These are phyloP conservation scores for Fusarium sp. DNA, from an alignment of 2,329 filamentous ascomycete species.

Conservation along the genomic window DNA sequence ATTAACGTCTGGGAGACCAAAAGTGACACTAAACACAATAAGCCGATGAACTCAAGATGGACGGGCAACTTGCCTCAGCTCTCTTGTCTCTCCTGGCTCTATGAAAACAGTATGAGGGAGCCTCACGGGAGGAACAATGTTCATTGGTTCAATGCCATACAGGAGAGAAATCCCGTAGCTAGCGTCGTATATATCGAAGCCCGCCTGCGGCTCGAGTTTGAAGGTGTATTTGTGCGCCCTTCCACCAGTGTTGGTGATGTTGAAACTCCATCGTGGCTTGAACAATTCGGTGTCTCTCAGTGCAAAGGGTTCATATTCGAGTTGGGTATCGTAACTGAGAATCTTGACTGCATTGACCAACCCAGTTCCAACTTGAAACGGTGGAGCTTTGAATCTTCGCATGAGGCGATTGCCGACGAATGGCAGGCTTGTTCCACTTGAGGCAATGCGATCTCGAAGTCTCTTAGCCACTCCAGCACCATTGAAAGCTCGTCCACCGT, in stretches of 20 bases:
- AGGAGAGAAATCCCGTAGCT: slow-evolving; percentile 48
- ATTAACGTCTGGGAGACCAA: slow-evolving; percentile 48
- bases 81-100: slow-evolving; percentile 48
- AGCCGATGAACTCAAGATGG: not conserved
- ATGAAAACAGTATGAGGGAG: slow-evolving; percentile 48
- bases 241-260: slow-evolving; percentile 59
- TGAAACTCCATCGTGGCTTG: slow-evolving; percentile 49
- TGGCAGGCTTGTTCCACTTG: slow-evolving; percentile 51
- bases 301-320: slow-evolving; percentile 58
- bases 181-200: slow-evolving; percentile 51
- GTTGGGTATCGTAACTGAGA: slow-evolving; percentile 55
- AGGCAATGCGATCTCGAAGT: slow-evolving; percentile 52
- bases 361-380: slow-evolving; percentile 61
- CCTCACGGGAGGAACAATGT: slow-evolving; percentile 47
- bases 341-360: slow-evolving; percentile 61
- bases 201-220: slow-evolving; percentile 56
- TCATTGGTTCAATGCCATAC: slow-evolving; percentile 46
- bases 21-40: slow-evolving; percentile 44
- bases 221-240: slow-evolving; percentile 57
- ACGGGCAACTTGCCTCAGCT: slow-evolving; percentile 44
- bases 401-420: slow-evolving; percentile 46
- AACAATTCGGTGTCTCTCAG: slow-evolving; percentile 64
- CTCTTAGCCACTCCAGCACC: slow-evolving; percentile 53
- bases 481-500: slow-evolving; percentile 56
- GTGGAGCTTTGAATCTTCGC: slow-evolving; percentile 48